Percentiles rank a stretch among this genome's conserved stretches.
phyloP scores from a whole-genome alignment of 164 flowering plant genomes.

The Macadamia integrifolia region DNA sequence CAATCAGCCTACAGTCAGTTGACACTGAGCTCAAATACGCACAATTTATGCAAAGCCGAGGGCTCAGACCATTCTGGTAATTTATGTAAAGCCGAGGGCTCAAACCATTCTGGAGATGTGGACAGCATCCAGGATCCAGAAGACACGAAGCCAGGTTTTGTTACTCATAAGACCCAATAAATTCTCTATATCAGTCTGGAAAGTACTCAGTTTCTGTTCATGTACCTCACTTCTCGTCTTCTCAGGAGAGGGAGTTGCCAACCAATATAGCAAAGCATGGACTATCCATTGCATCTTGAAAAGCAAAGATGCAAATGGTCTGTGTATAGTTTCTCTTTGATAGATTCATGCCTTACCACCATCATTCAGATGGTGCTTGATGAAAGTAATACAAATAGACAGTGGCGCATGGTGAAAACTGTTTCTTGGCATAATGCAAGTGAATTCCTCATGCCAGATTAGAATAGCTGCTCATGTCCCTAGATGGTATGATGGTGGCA shows the following conservation, averaged over 20 bases:
- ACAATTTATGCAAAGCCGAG: conserved; percentile 10
- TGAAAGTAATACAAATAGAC: too few relatives aligned
- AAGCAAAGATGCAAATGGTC: neutral
- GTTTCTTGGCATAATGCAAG: too few relatives aligned
- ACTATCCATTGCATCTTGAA: neutral
- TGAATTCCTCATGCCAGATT: too few relatives aligned
- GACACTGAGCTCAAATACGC: conserved; percentile 2
- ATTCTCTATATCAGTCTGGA: conserved; percentile 14
- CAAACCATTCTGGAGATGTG: neutral
- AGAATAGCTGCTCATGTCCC: too few relatives aligned
- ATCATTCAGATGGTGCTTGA: too few relatives aligned
- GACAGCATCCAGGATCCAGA: conserved; percentile 20
- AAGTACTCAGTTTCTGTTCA: conserved; percentile 19
- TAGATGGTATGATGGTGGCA: too few relatives aligned
- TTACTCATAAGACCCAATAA: conserved; percentile 10
- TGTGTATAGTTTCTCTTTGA: neutral
- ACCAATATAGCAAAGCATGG: neutral
- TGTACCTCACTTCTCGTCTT: conserved; percentile 9
- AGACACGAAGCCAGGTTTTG: conserved; percentile 22
- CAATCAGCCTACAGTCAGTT: too few relatives aligned
- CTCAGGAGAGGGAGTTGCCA: conserved; percentile 16
- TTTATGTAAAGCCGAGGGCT: too few relatives aligned
- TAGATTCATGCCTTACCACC: too few relatives aligned
- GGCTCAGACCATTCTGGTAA: neutral
- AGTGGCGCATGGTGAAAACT: too few relatives aligned